Evolutionary conservation across 2,329 filamentous ascomycete genomes (phyloP).

Genomic region (Penicillium sp.): DNA sequence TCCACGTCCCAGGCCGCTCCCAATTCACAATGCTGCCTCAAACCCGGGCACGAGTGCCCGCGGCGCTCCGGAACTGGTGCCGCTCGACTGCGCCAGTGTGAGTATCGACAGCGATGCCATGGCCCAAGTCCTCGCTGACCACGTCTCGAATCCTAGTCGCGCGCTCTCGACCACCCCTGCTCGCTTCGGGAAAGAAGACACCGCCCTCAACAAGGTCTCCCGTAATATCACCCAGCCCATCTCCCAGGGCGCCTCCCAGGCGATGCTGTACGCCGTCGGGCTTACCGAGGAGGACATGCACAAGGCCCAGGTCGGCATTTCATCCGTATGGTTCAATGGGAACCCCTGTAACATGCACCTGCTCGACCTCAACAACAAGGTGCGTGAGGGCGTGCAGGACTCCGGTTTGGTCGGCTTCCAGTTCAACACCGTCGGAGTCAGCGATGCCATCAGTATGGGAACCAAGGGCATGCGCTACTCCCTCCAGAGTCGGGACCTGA

Average conservation of each 20-base stretch:
- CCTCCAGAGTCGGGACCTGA: conserved; percentile 90
- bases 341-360: conserved; percentile 99
- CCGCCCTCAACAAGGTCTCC: conserved; percentile 76
- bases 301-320: conserved; percentile 97
- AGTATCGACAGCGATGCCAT: conserved; percentile 9
- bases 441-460: conserved; percentile 97
- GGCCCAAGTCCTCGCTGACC: conserved; percentile 4
- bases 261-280: conserved; percentile 97
- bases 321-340: conserved; percentile 95
- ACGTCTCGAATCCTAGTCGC: conserved; percentile 28
- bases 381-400: conserved; percentile 68
- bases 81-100: conserved; percentile 17
- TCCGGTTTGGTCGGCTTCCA: conserved; percentile 88
- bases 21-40: conserved; percentile 23
- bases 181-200: conserved; percentile 47
- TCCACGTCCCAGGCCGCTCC: too few relatives aligned
- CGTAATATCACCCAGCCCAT: conserved; percentile 89
- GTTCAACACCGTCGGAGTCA: conserved; percentile 98
- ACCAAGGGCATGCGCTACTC: conserved; percentile 96
- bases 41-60: conserved; percentile 27
- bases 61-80: conserved; percentile 27
- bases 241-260: conserved; percentile 95
- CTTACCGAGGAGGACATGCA: conserved; percentile 81
- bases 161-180: conserved; percentile 46
- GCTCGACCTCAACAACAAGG: conserved; percentile 77